Evolutionary conservation across 345 rosid genomes (phyloP).

Genomic region (Acer negundo): DNA sequence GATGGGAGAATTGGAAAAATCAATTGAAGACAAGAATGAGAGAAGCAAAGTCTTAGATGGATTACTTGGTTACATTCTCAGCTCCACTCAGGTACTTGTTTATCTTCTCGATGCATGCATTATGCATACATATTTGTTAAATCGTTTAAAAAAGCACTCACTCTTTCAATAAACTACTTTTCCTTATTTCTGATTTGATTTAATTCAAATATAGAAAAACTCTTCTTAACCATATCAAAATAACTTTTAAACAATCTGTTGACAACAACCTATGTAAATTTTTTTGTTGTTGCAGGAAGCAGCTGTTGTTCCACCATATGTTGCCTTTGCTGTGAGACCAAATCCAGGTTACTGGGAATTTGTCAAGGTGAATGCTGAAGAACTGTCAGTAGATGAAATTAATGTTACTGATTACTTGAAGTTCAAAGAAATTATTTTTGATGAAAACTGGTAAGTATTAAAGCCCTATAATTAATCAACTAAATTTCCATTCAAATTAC

Average conservation of each 20-base stretch:
- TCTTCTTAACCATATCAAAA: background rate
- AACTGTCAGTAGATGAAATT: constrained; percentile 61
- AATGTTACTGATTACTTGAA: constrained; percentile 60
- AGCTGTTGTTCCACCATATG: constrained; percentile 73
- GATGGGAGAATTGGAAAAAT: constrained; percentile 63
- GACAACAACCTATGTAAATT: background rate
- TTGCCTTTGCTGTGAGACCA: constrained; percentile 82
- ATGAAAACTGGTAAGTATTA: constrained; percentile 61
- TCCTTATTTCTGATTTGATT: too few relatives aligned
- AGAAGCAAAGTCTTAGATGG: constrained; percentile 69
- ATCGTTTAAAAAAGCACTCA: background rate
- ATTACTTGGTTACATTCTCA: constrained; percentile 76
- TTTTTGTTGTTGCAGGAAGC: constrained; percentile 61
- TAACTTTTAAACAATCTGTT: background rate
- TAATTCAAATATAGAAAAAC: too few relatives aligned
- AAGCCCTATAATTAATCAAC: background rate
- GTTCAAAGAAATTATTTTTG: constrained; percentile 77
- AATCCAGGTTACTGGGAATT: constrained; percentile 91
- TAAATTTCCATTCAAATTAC: too few relatives aligned
- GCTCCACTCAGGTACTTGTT: constrained; percentile 54
- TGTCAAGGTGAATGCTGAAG: constrained; percentile 68
- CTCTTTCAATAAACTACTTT: too few relatives aligned
- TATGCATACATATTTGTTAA: too few relatives aligned
- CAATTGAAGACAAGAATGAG: constrained; percentile 60
- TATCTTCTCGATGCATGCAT: background rate